A percentile compares a stretch with the other conserved stretches of the same genome.
These are phyloP conservation scores for Flaveria brownii DNA, from an alignment of 129 eudicot genomes.

Conservation along the genomic window DNA sequence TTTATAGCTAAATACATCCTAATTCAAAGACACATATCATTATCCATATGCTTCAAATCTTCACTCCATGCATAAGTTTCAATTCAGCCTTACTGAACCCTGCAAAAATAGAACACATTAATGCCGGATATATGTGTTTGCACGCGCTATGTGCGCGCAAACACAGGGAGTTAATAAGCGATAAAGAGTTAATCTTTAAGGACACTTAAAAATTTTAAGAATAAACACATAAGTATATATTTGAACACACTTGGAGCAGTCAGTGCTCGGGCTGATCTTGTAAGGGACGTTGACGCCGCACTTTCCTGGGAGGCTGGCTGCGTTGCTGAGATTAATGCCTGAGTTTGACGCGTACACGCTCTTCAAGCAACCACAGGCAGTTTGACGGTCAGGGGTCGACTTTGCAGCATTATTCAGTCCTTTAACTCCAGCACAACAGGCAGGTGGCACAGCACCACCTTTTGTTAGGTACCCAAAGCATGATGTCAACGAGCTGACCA, in stretches of 20 bases:
- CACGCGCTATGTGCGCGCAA: neutral
- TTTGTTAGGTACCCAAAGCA: conserved; percentile 19
- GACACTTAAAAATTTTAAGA: neutral
- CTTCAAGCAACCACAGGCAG: conserved; percentile 52
- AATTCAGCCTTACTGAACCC: conserved; percentile 10
- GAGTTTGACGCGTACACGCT: neutral
- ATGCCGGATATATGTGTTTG: neutral
- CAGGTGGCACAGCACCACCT: conserved; percentile 18
- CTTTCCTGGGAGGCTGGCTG: conserved; percentile 36
- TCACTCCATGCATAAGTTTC: conserved; percentile 9
- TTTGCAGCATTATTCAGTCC: conserved; percentile 29
- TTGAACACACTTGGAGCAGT: conserved; percentile 43
- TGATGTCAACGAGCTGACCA: conserved; percentile 2
- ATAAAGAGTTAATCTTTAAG: neutral
- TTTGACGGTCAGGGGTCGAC: conserved; percentile 34
- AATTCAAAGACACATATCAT: neutral
- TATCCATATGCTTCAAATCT: neutral
- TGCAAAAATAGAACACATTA: neutral
- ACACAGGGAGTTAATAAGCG: no score
- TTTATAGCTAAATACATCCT: conserved; percentile 2
- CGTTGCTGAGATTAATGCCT: neutral
- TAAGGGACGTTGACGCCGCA: conserved; percentile 27
- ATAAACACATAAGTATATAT: neutral
- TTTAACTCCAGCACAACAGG: conserved; percentile 43
- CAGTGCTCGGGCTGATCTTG: conserved; percentile 48